Base-by-base conservation (phyloP, 2,329 filamentous ascomycete species). In the Tolypocladium capitatum region DNA sequence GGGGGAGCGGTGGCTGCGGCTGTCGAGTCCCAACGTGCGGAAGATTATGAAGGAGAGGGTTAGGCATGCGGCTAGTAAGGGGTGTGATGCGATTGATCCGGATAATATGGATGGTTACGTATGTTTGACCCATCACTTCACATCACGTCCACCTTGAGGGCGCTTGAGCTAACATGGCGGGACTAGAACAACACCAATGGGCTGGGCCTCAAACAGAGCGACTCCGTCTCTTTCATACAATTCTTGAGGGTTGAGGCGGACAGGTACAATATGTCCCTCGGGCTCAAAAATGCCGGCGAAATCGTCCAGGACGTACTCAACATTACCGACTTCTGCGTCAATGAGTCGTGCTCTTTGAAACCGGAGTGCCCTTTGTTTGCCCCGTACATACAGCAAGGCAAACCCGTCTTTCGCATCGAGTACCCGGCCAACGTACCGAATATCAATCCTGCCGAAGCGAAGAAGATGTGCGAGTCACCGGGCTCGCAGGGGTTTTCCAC, bases 371-470 rank as follows among this genome's bases (percentile, higher is more conserved):
- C 66, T 31, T 71, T 63, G 2, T 85, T 79, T 59, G 62, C 66
- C 2, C 61, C 71, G 3, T 85, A 85, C 57, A 72, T 81, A 48
- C 56, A 68, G 70, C 32, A 48, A 56, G 68, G 70, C 32, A 85
- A 86, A 61, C 81, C 83, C 2, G 82, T 86, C 32, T 85, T 86
- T 59, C 76, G 84, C 58, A 83, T 86, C 52, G 83, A 86, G 65
- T 86, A 86, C 57, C 80, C 80, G 3, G 68, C 73, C 42, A 70
- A 68, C 9, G 72, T 70, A 11, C 61, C 62, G 7, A 58, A 62
- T 62, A 49, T 75, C 18, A 56, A n/a, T n/a, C n/a, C 60, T 3
- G 45, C 55, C 7, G 49, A 52, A 18, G 53, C 64, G 52, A 59
- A 61, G 4, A 55, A 59, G 5, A 68, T 71, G 21, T 83, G 79